Percentiles rank a stretch among this genome's conserved stretches.
phyloP scores from a whole-genome alignment of 2,329 filamentous ascomycete genomes.

The Penicillium brevicompactum region DNA sequence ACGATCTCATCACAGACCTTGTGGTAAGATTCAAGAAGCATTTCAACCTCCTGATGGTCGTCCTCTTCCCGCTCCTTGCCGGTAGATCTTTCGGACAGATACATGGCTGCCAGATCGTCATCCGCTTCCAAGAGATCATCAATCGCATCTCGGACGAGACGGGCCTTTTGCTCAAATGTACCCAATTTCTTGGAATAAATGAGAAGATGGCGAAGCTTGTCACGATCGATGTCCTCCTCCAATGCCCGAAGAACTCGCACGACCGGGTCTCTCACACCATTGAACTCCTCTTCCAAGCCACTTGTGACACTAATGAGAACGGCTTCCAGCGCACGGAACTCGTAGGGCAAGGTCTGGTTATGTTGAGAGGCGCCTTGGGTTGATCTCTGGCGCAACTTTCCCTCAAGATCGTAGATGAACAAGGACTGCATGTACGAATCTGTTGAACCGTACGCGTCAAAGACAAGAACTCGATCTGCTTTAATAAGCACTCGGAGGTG shows the following conservation, averaged over 20 bases:
- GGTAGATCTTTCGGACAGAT: slow-evolving; percentile 82
- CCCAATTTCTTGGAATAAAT: slow-evolving; percentile 94
- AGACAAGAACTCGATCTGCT: slow-evolving; percentile 88
- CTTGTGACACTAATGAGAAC: slow-evolving; percentile 92
- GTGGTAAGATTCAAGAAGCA: slow-evolving; percentile 95
- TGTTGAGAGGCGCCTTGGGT: slow-evolving; percentile 41
- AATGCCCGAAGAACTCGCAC: slow-evolving; percentile 84
- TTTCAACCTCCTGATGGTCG: slow-evolving; percentile 94
- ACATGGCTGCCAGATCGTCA: slow-evolving; percentile 93
- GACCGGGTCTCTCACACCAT: slow-evolving; percentile 88
- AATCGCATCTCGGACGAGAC: slow-evolving; percentile 89
- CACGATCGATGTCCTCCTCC: slow-evolving; percentile 94
- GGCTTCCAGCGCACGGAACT: slow-evolving; percentile 93
- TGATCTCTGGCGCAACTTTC: slow-evolving; percentile 82
- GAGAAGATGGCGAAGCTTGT: slow-evolving; percentile 86
- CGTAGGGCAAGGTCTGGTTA: slow-evolving; percentile 74
- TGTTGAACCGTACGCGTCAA: slow-evolving; percentile 92
- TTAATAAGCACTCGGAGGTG: slow-evolving; percentile 96
- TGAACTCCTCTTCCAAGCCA: slow-evolving; percentile 90
- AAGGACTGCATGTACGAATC: slow-evolving; percentile 93
- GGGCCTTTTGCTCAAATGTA: slow-evolving; percentile 96
- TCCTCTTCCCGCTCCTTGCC: slow-evolving; percentile 74
- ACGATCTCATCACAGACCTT: slow-evolving; percentile 98
- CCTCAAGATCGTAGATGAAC: slow-evolving; percentile 97
- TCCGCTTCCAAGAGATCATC: slow-evolving; percentile 95